phyloP scores from a whole-genome alignment of 2,329 filamentous ascomycete genomes.

The Ophiostoma australiae region DNA sequence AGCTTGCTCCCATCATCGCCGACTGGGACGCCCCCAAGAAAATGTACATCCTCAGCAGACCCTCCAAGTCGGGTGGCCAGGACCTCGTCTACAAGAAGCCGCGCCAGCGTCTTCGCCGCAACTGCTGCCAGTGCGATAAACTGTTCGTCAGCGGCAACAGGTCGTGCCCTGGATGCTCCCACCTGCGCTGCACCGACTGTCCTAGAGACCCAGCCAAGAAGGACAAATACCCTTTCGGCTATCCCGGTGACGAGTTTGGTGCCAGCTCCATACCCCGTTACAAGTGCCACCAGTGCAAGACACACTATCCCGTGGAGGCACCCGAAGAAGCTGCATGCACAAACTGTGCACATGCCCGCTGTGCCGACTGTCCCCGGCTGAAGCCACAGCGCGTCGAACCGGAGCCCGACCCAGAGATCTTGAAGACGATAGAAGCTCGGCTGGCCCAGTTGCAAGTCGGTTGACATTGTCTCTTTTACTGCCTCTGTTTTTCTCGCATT shows the following conservation, averaged over 20 bases:
- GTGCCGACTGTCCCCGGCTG: conserved; percentile 53
- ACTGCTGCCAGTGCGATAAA: conserved; percentile 67
- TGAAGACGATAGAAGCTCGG: conserved; percentile 54
- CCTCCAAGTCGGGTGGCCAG: conserved; percentile 61
- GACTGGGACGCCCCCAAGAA: conserved; percentile 45
- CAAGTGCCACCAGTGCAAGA: conserved; percentile 59
- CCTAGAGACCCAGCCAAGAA: conserved; percentile 70
- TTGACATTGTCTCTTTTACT: neutral
- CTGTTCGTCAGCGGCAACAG: conserved; percentile 57
- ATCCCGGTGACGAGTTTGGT: conserved; percentile 61
- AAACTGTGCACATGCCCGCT: conserved; percentile 57
- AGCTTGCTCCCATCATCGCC: conserved; percentile 50
- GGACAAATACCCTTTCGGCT: conserved; percentile 64
- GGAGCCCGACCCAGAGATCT: conserved; percentile 56
- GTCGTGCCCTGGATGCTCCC: conserved; percentile 63
- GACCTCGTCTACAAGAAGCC: conserved; percentile 68
- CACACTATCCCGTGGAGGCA: conserved; percentile 49
- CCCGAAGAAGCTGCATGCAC: conserved; percentile 52
- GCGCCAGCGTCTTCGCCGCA: conserved; percentile 67
- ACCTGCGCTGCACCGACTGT: conserved; percentile 73
- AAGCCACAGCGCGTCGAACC: conserved; percentile 57
- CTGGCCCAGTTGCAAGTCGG: conserved; percentile 43
- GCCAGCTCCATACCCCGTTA: conserved; percentile 49
- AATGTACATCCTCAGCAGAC: conserved; percentile 54
- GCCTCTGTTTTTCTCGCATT: neutral